These are phyloP conservation scores for Russula brevipes DNA, from an alignment of 768 basidiomycete species.

Conservation along the genomic window DNA sequence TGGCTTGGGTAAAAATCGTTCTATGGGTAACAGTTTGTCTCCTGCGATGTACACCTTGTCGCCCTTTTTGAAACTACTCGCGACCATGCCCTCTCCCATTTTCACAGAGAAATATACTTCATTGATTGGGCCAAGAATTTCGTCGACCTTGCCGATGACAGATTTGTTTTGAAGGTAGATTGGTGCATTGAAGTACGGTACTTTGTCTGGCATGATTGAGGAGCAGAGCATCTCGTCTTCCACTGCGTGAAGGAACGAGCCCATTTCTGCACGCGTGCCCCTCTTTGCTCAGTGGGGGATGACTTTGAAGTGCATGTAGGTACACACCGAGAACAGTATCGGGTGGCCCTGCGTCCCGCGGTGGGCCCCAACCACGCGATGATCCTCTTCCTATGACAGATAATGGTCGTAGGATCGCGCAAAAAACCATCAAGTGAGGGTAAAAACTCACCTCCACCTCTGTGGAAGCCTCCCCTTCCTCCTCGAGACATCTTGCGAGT, in stretches of 20 bases:
- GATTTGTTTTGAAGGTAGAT: constrained; percentile 97
- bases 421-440: not conserved
- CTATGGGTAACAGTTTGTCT: constrained; percentile 96
- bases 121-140: constrained; percentile 98
- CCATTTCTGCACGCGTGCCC: constrained; percentile 62
- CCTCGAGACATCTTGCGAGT: constrained; percentile 46
- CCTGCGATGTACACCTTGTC: constrained; percentile 97
- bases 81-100: constrained; percentile 94
- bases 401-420: not conserved
- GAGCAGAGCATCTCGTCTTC: constrained; percentile 98
- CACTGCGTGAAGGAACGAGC: constrained; percentile 88
- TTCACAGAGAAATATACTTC: constrained; percentile 98
- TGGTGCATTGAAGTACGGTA: constrained; percentile 98
- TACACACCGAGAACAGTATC: constrained; percentile 66
- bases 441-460: constrained; percentile 44
- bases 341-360: constrained; percentile 72
- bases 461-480: constrained; percentile 37
- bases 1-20: constrained; percentile 95
- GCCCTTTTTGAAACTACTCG: constrained; percentile 92
- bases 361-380: constrained; percentile 58
- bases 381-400: constrained; percentile 48
- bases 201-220: constrained; percentile 78
- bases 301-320: not conserved
- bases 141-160: constrained; percentile 94
- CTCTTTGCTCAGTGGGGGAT: constrained; percentile 13